Percentiles rank a stretch among this genome's conserved stretches.
Evolutionary conservation across 169 alveolate species (phyloP).

Genomic region (Cryptosporidium bovis): DNA sequence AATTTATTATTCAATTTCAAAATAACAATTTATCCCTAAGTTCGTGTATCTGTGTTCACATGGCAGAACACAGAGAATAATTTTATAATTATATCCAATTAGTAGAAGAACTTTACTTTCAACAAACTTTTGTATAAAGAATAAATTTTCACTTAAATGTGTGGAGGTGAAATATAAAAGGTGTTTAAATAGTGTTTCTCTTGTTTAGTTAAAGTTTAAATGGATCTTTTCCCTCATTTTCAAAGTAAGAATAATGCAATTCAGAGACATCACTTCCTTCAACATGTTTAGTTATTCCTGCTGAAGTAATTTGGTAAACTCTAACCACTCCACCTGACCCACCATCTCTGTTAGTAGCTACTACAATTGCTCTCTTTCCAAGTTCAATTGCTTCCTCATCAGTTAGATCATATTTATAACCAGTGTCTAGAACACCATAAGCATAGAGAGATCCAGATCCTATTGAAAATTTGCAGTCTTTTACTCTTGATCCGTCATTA

Average conservation of each 20-base stretch:
- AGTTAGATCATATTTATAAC: slow-evolving; percentile 92
- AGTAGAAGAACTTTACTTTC: too few relatives aligned
- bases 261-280: slow-evolving; percentile 92
- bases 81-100: too few relatives aligned
- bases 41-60: too few relatives aligned
- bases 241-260: slow-evolving; percentile 88
- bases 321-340: slow-evolving; percentile 99
- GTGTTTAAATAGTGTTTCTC: background rate
- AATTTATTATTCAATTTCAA: too few relatives aligned
- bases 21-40: too few relatives aligned
- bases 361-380: slow-evolving; percentile 97
- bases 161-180: background rate
- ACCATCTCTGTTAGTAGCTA: slow-evolving; percentile 99
- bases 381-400: slow-evolving; percentile 97
- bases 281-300: slow-evolving; percentile 92
- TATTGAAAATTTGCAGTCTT: slow-evolving; percentile 90
- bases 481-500: slow-evolving; percentile 94
- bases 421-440: slow-evolving; percentile 96
- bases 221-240: slow-evolving; percentile 80
- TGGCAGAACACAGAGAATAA: too few relatives aligned
- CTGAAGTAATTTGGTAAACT: slow-evolving; percentile 94
- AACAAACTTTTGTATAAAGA: too few relatives aligned
- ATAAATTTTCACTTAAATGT: background rate
- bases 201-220: slow-evolving; percentile 8
- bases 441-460: slow-evolving; percentile 99